Evolutionary conservation across 2,329 filamentous ascomycete genomes (phyloP).

Genomic region (Raffaelea ambrosiae): DNA sequence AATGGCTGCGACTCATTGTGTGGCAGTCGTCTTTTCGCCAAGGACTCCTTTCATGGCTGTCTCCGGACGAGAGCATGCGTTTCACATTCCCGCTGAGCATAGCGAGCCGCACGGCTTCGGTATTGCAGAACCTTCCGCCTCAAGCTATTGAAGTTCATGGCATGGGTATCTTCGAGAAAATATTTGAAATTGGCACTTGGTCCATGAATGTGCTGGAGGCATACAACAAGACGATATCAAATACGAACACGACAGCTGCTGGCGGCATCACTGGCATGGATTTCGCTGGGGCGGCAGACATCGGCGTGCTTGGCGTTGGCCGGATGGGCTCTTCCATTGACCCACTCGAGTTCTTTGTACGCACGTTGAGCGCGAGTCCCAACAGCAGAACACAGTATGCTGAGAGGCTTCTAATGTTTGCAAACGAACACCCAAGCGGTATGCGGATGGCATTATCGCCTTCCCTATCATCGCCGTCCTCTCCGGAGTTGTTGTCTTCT

Average conservation of each 20-base stretch:
- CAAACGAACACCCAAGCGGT: constrained; percentile 28
- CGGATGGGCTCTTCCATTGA: constrained; percentile 26
- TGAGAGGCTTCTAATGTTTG: constrained; percentile 31
- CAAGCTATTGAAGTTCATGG: constrained; percentile 36
- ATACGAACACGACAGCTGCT: constrained; percentile 10
- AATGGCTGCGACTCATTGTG: constrained; percentile 63
- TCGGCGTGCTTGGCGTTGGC: constrained; percentile 23
- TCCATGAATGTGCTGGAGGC: constrained; percentile 33
- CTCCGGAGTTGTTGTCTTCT: constrained; percentile 4
- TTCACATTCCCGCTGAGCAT: constrained; percentile 55
- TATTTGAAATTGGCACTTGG: constrained; percentile 39
- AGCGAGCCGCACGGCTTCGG: constrained; percentile 45
- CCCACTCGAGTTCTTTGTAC: constrained; percentile 34
- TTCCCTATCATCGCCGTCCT: constrained; percentile 15
- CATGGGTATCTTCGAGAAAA: constrained; percentile 41
- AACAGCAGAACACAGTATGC: constrained; percentile 35
- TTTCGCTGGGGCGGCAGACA: constrained; percentile 19
- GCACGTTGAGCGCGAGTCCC: constrained; percentile 32
- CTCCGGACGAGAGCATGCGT: constrained; percentile 50
- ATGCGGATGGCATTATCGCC: constrained; percentile 26
- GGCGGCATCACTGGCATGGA: constrained; percentile 19
- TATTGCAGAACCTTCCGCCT: constrained; percentile 30
- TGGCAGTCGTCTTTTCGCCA: constrained; percentile 64
- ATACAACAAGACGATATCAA: constrained; percentile 15
- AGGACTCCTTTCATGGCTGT: constrained; percentile 51